These are phyloP conservation scores for Phaseolus coccineus DNA, from an alignment of 331 rosid genomes.

Conservation along the genomic window DNA sequence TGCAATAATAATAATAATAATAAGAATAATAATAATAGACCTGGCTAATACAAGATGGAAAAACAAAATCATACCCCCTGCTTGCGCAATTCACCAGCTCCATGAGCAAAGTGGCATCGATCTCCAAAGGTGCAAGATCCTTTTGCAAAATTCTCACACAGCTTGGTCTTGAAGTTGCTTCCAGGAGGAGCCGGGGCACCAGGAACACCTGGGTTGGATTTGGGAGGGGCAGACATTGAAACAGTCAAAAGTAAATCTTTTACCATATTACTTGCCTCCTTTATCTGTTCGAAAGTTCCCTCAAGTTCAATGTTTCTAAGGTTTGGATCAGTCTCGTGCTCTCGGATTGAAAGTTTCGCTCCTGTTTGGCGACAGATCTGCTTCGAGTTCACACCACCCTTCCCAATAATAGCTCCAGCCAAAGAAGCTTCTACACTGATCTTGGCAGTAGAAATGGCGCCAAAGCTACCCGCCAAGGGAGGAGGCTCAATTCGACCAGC, in stretches of 20 bases:
- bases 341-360: constrained; percentile 88
- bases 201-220: constrained; percentile 52
- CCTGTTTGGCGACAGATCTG: constrained; percentile 96
- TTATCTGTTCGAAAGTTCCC: constrained; percentile 89
- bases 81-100: constrained; percentile 84
- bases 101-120: constrained; percentile 96
- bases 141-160: constrained; percentile 85
- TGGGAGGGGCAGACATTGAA: constrained; percentile 61
- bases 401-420: constrained; percentile 97
- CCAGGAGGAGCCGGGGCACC: constrained; percentile 59
- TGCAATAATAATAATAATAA: constrained; percentile 41
- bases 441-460: constrained; percentile 89
- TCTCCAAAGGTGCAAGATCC: constrained; percentile 96
- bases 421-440: constrained; percentile 92
- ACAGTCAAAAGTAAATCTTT: constrained; percentile 69
- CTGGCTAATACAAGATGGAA: constrained; percentile 45
- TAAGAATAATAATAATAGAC: constrained; percentile 44
- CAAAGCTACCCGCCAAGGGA: constrained; percentile 71
- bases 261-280: constrained; percentile 88
- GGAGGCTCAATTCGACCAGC: constrained; percentile 65
- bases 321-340: constrained; percentile 84
- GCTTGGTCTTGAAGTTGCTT: constrained; percentile 82
- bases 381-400: constrained; percentile 94
- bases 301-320: constrained; percentile 91
- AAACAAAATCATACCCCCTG: constrained; percentile 54